Percentiles rank a stretch among this genome's conserved stretches.
Evolutionary conservation across 306 rosid species (phyloP).

Genomic region (Cucurbita pepo): DNA sequence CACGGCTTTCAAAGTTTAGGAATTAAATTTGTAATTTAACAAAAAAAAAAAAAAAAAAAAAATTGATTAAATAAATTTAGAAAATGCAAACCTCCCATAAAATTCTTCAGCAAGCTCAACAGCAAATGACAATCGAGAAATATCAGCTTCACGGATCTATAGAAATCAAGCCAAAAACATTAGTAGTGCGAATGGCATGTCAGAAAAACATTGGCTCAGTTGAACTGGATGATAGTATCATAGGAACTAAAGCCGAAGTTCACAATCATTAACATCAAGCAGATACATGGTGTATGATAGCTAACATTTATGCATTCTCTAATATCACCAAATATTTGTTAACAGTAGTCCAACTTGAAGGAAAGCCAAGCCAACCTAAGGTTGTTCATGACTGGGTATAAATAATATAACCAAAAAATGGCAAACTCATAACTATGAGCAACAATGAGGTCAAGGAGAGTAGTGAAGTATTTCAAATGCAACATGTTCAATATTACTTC

Average conservation of each 20-base stretch:
- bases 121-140: conserved; percentile 88
- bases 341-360: background rate
- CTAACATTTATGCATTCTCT: background rate
- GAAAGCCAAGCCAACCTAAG: background rate
- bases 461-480: background rate
- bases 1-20: background rate
- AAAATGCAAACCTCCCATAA: conserved; percentile 71
- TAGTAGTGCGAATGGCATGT: background rate
- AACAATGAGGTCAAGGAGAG: background rate
- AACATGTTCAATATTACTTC: background rate
- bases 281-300: background rate
- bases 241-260: background rate
- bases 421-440: background rate
- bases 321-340: no score
- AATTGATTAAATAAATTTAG: background rate
- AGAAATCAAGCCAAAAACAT: conserved; percentile 15
- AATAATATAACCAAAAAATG: background rate
- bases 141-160: conserved; percentile 97
- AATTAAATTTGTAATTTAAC: background rate
- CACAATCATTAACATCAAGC: background rate
- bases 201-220: background rate
- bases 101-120: conserved; percentile 99
- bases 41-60: background rate
- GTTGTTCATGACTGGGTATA: background rate
- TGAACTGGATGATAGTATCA: background rate